A percentile compares a stretch with the other conserved stretches of the same genome.
These are phyloP conservation scores for Naganishia cerealis DNA, from an alignment of 1,284 basidiomycete species.

Conservation along the genomic window DNA sequence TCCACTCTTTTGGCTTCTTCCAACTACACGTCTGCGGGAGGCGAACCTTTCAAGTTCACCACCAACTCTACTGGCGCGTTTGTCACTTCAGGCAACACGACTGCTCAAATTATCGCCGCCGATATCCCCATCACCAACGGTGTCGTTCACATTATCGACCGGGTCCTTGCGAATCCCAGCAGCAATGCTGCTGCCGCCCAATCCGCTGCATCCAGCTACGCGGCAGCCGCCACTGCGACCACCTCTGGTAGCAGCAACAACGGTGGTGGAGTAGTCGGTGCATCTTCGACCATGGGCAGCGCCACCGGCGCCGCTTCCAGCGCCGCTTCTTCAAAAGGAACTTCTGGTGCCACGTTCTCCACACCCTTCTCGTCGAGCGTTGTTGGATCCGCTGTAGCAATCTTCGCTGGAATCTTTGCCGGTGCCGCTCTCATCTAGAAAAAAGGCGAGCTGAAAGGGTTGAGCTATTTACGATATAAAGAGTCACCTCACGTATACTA, in stretches of 20 bases:
- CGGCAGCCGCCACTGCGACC: conserved; percentile 38
- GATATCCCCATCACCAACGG: conserved; percentile 71
- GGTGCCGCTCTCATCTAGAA: conserved; percentile 15
- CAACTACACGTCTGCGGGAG: conserved; percentile 63
- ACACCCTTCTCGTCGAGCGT: neutral
- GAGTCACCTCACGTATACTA: neutral
- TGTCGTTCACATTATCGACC: conserved; percentile 69
- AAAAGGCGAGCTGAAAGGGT: too few relatives aligned
- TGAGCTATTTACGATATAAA: neutral
- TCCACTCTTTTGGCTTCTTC: conserved; percentile 58
- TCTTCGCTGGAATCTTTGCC: conserved; percentile 19
- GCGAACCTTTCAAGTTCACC: conserved; percentile 61
- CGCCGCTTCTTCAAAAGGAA: neutral
- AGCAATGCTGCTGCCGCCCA: conserved; percentile 60
- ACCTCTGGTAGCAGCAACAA: conserved; percentile 17
- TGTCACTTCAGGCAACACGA: conserved; percentile 61
- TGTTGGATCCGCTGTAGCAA: conserved; percentile 16
- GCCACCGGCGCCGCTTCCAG: conserved; percentile 3
- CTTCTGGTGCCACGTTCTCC: neutral
- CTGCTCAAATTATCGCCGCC: conserved; percentile 62
- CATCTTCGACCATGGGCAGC: conserved; percentile 11
- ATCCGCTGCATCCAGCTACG: conserved; percentile 58
- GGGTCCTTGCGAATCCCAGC: conserved; percentile 62
- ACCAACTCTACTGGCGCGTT: conserved; percentile 65
- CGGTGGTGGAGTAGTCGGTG: conserved; percentile 17